Evolutionary conservation across 2,329 filamentous ascomycete genomes (phyloP), one percentile per base, ranked within the genome.

Genomic region (Sporothrix luriei): DNA sequence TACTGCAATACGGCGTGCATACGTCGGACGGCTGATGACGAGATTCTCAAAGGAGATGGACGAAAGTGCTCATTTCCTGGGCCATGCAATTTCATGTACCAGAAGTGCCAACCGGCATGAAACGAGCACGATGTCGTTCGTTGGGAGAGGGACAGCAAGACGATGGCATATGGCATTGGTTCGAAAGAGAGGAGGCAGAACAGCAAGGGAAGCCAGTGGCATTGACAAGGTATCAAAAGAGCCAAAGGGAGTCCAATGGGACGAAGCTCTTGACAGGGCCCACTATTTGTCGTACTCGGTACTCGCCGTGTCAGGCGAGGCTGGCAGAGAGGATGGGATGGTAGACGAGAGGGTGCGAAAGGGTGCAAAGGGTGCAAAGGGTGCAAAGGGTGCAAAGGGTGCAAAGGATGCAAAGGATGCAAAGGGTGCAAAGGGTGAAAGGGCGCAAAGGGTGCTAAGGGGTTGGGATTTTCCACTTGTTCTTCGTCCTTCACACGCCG

Each of bases 261-360:
- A 46, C 38, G 21, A 62, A 62, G 57, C 57, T 62, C 57, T 46
- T 5, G 6, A 46, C 11, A 16, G n/a, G 6, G 21, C 38, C 57
- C 57, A 62, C 57, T 46, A 38, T 62, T 33, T 33, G 33, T 33
- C 33, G 33, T 9, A 33, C 33, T 33, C 43, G 43, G 33, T 14
- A 11, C 49, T 64, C 62, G 46, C 26, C 49, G 64, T 49, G 64
- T 24, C 64, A 46, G 64, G 64, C 64, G 64, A 66, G 49, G 48
- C 64, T 66, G 64, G 59, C 11, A 26, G 59, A 48, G 5, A n/a
- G 29, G 33, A 33, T 33, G 33, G 33, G 33, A 62, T 33, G 21
- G 9, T 13, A 59, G 7, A 46, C 14, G 26, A 46, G 57, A 46
- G 38, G 40, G 38, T 29, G n/a, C n/a, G n/a, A n/a, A n/a, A n/a